Evolutionary conservation across 768 basidiomycete genomes (phyloP).

Genomic region (Sporobolomyces roseus): DNA sequence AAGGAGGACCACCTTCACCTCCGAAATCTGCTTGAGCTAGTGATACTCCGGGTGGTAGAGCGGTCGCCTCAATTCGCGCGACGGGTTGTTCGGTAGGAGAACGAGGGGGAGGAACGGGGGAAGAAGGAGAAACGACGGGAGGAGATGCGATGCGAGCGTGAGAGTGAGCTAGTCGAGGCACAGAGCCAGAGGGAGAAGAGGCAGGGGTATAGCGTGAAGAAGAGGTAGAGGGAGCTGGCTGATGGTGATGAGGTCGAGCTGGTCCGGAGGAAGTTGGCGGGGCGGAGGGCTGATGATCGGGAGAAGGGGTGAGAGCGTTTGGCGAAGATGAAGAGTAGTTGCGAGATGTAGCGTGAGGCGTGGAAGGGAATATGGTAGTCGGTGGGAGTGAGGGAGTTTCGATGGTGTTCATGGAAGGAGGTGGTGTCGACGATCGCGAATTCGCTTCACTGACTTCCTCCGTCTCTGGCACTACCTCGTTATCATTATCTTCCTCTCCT

Average conservation of each 20-base stretch:
- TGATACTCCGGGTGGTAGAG: too few relatives aligned
- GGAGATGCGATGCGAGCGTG: too few relatives aligned
- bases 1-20: conserved; percentile 27
- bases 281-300: not conserved
- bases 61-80: too few relatives aligned
- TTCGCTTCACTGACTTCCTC: not conserved
- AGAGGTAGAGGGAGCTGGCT: not conserved
- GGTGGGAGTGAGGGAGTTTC: not conserved
- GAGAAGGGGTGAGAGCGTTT: not conserved
- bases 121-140: not conserved
- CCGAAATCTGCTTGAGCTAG: too few relatives aligned
- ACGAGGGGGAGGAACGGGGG: not conserved
- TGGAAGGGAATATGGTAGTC: conserved; percentile 8
- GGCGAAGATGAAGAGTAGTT: not conserved
- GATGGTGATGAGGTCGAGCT: conserved; percentile 1
- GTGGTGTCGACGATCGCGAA: not conserved
- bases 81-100: not conserved
- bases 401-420: not conserved
- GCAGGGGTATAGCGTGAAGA: not conserved
- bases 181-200: not conserved
- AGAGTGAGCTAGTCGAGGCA: too few relatives aligned
- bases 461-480: not conserved
- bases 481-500: not conserved
- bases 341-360: conserved; percentile 1
- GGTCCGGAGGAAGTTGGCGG: not conserved